A percentile compares a stretch with the other conserved stretches of the same genome.
Evolutionary conservation across 75 land plant species (phyloP).

Genomic region (Cryptomeria japonica): DNA sequence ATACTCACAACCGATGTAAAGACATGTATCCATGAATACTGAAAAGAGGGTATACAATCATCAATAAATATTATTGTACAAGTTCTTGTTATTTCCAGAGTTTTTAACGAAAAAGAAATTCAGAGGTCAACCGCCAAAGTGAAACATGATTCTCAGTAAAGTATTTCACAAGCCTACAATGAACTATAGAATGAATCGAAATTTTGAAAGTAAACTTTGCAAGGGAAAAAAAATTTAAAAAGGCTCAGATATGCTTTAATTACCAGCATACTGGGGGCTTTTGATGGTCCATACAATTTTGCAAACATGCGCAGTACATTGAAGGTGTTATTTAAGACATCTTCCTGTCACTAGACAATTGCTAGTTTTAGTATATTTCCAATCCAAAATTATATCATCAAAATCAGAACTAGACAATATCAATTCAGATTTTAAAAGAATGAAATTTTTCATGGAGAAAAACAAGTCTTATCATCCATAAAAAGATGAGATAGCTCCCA

Average conservation of each 20-base stretch:
- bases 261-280: conserved; percentile 71
- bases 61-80: not conserved
- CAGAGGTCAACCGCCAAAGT: not conserved
- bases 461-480: not conserved
- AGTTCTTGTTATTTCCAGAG: not conserved
- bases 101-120: not conserved
- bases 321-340: conserved; percentile 83
- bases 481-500: not conserved
- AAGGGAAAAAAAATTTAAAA: not conserved
- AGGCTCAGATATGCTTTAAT: conserved; percentile 3
- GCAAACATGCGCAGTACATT: conserved; percentile 89
- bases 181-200: not conserved
- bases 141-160: not conserved
- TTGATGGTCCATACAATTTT: conserved; percentile 59
- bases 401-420: not conserved
- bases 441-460: not conserved
- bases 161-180: not conserved
- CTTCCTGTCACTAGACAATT: conserved; percentile 51
- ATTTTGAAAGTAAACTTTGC: not conserved
- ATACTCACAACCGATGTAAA: not conserved
- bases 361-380: not conserved
- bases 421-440: not conserved
- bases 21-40: not conserved
- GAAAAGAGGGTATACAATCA: not conserved
- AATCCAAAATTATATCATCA: not conserved